Evolutionary conservation across 345 rosid genomes (phyloP).

Genomic region (Salix viminalis): DNA sequence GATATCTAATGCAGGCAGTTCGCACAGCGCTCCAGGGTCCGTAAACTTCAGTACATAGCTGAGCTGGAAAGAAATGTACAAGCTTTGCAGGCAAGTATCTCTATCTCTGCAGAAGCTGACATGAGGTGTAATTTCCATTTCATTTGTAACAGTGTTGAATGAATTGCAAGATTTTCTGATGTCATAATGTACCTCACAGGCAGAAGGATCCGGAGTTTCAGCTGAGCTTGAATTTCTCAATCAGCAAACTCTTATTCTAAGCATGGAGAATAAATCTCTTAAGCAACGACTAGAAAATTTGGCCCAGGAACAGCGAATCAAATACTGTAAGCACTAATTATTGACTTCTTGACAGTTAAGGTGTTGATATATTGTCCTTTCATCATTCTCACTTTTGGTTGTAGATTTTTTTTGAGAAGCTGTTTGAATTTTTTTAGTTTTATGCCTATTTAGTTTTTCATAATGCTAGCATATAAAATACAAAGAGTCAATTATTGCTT

Average conservation of each 20-base stretch:
- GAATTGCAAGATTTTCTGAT: slow-evolving; percentile 9
- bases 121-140: background rate
- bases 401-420: background rate
- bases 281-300: slow-evolving; percentile 59
- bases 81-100: slow-evolving; percentile 70
- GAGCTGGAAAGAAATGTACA: slow-evolving; percentile 97
- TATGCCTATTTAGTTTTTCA: background rate
- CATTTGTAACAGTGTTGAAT: background rate
- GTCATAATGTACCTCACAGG: slow-evolving; percentile 28
- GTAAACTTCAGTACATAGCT: slow-evolving; percentile 98
- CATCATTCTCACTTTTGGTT: background rate
- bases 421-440: background rate
- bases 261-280: slow-evolving; percentile 69
- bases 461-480: background rate
- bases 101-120: slow-evolving; percentile 2
- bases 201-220: slow-evolving; percentile 64
- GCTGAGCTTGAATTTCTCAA: slow-evolving; percentile 58
- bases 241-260: slow-evolving; percentile 53
- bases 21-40: slow-evolving; percentile 95
- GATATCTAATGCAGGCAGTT: slow-evolving; percentile 65
- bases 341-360: background rate
- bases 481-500: background rate
- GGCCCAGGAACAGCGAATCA: slow-evolving; percentile 61
- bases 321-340: slow-evolving; percentile 41
- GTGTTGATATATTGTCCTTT: background rate